Conservation (phyloP, 73 alveolate species). For the Paramecium pentaurelia region DNA sequence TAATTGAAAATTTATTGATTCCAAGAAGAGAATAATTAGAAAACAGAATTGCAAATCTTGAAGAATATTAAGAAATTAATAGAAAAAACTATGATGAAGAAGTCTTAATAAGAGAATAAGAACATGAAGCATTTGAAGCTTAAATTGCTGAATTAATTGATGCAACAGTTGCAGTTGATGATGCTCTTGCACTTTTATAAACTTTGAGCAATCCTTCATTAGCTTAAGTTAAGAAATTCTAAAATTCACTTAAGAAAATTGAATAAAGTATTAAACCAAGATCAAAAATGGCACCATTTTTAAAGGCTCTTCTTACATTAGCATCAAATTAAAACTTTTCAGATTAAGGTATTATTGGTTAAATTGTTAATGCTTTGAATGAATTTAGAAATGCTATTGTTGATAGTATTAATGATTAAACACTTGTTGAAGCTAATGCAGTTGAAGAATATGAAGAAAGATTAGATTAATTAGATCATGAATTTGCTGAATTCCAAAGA, state of each 20-base stretch:
- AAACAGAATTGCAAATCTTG: not conserved
- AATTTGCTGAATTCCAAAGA: slow-evolving; percentile 22
- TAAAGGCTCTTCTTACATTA: slow-evolving; percentile 1
- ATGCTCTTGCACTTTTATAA: not conserved
- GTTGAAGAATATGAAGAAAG: slow-evolving; percentile 29
- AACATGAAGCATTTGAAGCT: slow-evolving; percentile 5
- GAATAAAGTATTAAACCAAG: slow-evolving; percentile 14
- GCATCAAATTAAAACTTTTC: slow-evolving; percentile 38
- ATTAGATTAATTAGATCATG: not conserved
- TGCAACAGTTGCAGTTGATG: slow-evolving; percentile 47
- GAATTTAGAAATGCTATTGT: slow-evolving; percentile 39
- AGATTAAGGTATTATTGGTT: not conserved
- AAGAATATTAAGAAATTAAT: not conserved
- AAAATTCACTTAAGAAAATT: slow-evolving; percentile 4
- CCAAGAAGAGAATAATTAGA: slow-evolving; percentile 21
- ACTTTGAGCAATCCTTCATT: slow-evolving; percentile 16
- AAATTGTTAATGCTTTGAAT: slow-evolving; percentile 20
- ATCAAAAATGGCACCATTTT: slow-evolving; percentile 39
- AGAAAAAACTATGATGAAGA: slow-evolving; percentile 6
- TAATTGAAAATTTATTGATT: not conserved
- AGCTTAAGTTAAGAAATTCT: slow-evolving; percentile 30
- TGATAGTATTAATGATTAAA: not conserved
- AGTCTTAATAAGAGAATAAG: not conserved
- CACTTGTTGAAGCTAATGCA: not conserved
- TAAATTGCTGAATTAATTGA: slow-evolving; percentile 9